Evolutionary conservation across 2,329 filamentous ascomycete genomes (phyloP), one percentile per base, ranked within the genome.

Genomic region (Fusarium papillatum): DNA sequence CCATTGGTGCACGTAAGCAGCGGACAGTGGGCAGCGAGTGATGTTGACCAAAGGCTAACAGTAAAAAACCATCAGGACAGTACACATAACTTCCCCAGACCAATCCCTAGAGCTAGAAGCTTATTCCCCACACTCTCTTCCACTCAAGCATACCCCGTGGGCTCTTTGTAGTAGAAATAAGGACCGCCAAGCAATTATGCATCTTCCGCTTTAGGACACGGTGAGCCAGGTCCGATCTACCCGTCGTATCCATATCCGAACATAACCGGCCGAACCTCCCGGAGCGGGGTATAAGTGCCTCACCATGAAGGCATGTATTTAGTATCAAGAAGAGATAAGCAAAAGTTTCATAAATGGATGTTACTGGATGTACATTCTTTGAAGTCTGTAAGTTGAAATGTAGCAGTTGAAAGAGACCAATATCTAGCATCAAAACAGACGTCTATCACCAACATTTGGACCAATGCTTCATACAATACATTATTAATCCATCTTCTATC

Each of bases 221-320:
- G 34, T 41, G 17, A 39, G 17, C 24, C 1, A 57, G 50, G 29
- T 61, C 59, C 17, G n/a, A 4, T 29, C 36, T 41, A 61, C 36
- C 59, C 57, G 34, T 50, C 16, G 46, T 50, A 61, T 36, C 57
- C 57, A 38, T 50, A 60, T 36, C 57, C 59, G 59, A 61, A 22
- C 59, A 61, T 61, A 61, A 61, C 59, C 59, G 57, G 24, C 57
- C 57, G 36, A 19, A 61, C 57, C 57, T 39, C 36, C 50, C n/a
- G 59, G 38, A 17, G 59, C 59, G 59, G 59, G 59, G 59, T 61
- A 41, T 29, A 60, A 41, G 34, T 29, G 59, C 24, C 36, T 61
- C 34, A n/a, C 11, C 14, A 41, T 36, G 34, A 43, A 22, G 74
- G 11, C 26, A 29, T 7, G 19, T 22, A 31, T 2, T 43, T 9